Conservation (phyloP, 1,284 basidiomycete genomes). For the Puccinia novopanici region DNA sequence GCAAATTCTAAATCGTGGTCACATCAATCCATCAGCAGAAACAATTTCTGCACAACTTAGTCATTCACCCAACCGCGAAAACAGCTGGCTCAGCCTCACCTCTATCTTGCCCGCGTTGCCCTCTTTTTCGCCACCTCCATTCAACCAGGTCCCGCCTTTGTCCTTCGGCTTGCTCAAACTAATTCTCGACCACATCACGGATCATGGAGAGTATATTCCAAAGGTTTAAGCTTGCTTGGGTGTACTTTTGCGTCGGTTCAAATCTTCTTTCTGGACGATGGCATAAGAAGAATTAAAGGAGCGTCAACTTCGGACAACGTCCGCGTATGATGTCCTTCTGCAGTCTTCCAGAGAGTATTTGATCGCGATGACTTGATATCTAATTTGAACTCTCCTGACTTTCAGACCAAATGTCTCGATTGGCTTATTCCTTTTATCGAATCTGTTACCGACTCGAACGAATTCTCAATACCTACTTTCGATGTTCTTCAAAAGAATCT, state of each 20-base stretch:
- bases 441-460: constrained; percentile 22
- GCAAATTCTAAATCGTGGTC: constrained; percentile 26
- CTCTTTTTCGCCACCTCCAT: background rate
- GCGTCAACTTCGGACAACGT: background rate
- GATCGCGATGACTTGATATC: constrained; percentile 23
- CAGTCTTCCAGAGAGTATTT: constrained; percentile 18
- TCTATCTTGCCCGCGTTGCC: constrained; percentile 38
- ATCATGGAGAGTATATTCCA: constrained; percentile 34
- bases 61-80: constrained; percentile 36
- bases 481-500: constrained; percentile 31
- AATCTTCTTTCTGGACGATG: constrained; percentile 36
- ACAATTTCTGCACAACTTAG: constrained; percentile 8
- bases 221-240: constrained; percentile 33
- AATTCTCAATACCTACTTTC: constrained; percentile 25
- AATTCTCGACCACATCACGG: constrained; percentile 39
- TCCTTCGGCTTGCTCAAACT: constrained; percentile 24
- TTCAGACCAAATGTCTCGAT: constrained; percentile 9
- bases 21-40: background rate
- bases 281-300: constrained; percentile 2
- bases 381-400: background rate
- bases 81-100: constrained; percentile 36
- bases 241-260: constrained; percentile 19
- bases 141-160: background rate
- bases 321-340: background rate
- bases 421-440: constrained; percentile 46